Evolutionary conservation across 305 asterid genomes (phyloP).

Genomic region (Fraxinus angustifolia): DNA sequence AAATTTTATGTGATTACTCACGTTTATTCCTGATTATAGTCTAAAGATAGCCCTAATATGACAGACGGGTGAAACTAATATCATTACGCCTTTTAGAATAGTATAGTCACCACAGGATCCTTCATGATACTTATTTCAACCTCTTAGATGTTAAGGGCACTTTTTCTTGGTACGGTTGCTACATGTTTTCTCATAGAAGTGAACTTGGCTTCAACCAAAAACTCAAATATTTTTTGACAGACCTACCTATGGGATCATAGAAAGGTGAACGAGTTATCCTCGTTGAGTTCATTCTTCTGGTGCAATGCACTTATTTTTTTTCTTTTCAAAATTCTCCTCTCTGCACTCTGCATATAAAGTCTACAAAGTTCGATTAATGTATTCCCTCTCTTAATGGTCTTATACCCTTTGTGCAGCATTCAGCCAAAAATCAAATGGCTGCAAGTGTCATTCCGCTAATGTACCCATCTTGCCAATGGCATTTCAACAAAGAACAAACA

Average conservation of each 20-base stretch:
- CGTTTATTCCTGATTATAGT: background rate
- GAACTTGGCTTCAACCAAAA: background rate
- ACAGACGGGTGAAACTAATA: background rate
- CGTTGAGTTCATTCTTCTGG: background rate
- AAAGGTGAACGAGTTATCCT: background rate
- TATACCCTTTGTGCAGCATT: slow-evolving; percentile 11
- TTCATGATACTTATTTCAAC: background rate
- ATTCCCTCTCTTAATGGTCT: slow-evolving; percentile 1
- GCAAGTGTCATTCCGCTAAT: slow-evolving; percentile 17
- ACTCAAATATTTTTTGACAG: background rate
- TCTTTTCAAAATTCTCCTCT: background rate
- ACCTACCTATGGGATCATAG: background rate
- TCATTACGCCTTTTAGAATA: background rate
- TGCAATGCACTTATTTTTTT: background rate
- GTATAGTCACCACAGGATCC: background rate
- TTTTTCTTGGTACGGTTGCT: background rate
- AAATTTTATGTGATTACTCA: background rate
- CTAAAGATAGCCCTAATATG: background rate
- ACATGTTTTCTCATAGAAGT: background rate
- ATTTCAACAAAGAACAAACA: slow-evolving; percentile 20
- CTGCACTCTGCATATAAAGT: background rate
- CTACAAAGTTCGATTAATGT: background rate
- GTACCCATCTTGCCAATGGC: slow-evolving; percentile 30
- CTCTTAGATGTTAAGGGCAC: background rate
- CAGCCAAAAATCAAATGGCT: slow-evolving; percentile 23